A percentile compares a stretch with the other conserved stretches of the same genome.
Conservation (phyloP, 2,329 filamentous ascomycete species). For the Neonectria ditissima region DNA sequence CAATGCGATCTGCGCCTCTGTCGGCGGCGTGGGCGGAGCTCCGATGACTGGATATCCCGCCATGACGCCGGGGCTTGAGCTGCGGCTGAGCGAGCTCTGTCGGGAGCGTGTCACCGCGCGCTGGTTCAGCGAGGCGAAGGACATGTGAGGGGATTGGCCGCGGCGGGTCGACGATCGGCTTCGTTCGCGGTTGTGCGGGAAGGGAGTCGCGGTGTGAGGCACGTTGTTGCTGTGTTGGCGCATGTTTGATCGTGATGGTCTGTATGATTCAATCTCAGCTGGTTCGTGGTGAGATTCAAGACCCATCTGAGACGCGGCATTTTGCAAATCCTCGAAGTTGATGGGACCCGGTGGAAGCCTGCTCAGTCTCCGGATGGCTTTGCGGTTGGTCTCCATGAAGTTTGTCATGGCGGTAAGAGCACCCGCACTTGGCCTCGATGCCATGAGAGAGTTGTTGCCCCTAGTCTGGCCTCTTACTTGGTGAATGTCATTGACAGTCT, state of each 20-base stretch:
- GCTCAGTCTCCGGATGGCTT: conserved; percentile 30
- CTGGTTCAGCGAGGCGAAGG: conserved; percentile 9
- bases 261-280: not conserved
- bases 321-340: conserved; percentile 22
- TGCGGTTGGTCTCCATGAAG: conserved; percentile 38
- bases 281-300: not conserved
- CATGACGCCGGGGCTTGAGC: conserved; percentile 10
- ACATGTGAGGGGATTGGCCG: conserved; percentile 10
- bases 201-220: not conserved
- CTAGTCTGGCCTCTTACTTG: conserved; percentile 19
- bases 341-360: conserved; percentile 24
- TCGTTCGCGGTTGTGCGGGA: not conserved
- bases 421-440: conserved; percentile 20
- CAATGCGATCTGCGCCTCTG: conserved; percentile 8
- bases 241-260: not conserved
- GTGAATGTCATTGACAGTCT: conserved; percentile 29
- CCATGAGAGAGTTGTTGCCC: not conserved
- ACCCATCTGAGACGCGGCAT: not conserved
- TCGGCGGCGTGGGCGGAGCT: conserved; percentile 6
- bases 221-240: conserved; percentile 1
- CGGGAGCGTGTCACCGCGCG: conserved; percentile 9
- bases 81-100: conserved; percentile 23
- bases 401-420: conserved; percentile 27
- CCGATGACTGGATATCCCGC: not conserved
- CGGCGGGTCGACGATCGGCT: conserved; percentile 13